Evolutionary conservation across 2,329 filamentous ascomycete species (phyloP).

Genomic region (Grosmannia penicillata): DNA sequence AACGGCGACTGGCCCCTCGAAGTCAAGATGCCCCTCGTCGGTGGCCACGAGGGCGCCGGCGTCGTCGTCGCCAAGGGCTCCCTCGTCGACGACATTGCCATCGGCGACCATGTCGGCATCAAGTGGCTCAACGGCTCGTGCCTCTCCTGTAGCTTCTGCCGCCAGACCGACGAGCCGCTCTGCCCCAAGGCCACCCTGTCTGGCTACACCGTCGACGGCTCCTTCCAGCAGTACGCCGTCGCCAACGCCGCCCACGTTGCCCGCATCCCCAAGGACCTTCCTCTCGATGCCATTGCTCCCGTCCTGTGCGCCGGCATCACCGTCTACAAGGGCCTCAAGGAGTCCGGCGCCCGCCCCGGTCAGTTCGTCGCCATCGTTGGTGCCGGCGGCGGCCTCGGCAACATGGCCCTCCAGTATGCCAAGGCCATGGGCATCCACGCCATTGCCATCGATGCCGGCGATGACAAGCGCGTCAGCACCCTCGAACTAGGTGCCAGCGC

Average conservation of each 20-base stretch:
- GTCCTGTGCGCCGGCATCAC: conserved; percentile 37
- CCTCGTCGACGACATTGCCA: conserved; percentile 60
- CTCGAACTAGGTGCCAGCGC: conserved; percentile 49
- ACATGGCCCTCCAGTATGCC: conserved; percentile 29
- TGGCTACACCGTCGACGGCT: conserved; percentile 84
- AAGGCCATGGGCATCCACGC: conserved; percentile 28
- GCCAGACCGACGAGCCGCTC: conserved; percentile 65
- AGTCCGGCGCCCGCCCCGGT: conserved; percentile 19
- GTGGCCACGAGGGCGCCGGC: conserved; percentile 63
- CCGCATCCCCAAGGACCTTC: conserved; percentile 61
- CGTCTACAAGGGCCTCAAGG: conserved; percentile 23
- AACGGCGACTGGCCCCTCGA: conserved; percentile 15
- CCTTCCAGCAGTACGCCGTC: conserved; percentile 85
- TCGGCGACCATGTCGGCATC: conserved; percentile 78
- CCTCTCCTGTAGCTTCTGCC: conserved; percentile 71
- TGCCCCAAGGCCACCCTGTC: conserved; percentile 63
- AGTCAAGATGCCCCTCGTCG: conserved; percentile 15
- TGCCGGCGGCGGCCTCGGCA: conserved; percentile 33
- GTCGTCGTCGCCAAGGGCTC: conserved; percentile 69
- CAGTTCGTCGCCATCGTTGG: conserved; percentile 28
- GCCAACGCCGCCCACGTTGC: conserved; percentile 78
- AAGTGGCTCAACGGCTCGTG: conserved; percentile 91
- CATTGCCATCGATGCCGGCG: conserved; percentile 27
- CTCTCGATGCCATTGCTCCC: conserved; percentile 53
- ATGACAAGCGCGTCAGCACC: conserved; percentile 44